phyloP scores from a whole-genome alignment of 805 yeast genomes.

The Isabelozyma heimii region DNA sequence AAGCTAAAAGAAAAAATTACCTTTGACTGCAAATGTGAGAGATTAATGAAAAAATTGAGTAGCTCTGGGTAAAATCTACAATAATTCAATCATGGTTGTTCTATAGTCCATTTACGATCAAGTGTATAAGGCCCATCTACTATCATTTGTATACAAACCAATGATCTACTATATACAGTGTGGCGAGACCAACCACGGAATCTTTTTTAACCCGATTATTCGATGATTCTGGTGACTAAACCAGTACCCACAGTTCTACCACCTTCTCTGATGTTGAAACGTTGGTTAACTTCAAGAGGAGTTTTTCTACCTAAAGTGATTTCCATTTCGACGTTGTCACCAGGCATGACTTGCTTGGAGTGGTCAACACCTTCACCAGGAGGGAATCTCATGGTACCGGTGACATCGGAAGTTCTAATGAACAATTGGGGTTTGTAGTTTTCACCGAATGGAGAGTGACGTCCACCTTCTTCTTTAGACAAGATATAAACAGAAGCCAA shows the following conservation, averaged over 20 bases:
- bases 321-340: slow-evolving; percentile 97
- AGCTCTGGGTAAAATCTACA: too few relatives aligned
- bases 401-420: slow-evolving; percentile 94
- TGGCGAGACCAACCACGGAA: neutral
- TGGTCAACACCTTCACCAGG: slow-evolving; percentile 68
- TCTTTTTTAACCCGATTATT: slow-evolving; percentile 30
- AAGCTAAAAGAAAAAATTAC: too few relatives aligned
- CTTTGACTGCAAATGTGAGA: too few relatives aligned
- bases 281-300: slow-evolving; percentile 93
- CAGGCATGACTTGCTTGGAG: slow-evolving; percentile 91
- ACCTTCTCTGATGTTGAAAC: slow-evolving; percentile 99
- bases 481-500: slow-evolving; percentile 90
- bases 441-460: slow-evolving; percentile 95
- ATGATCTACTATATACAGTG: slow-evolving; percentile 6
- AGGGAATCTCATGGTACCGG: slow-evolving; percentile 89
- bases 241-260: slow-evolving; percentile 99
- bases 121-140: too few relatives aligned
- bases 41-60: too few relatives aligned
- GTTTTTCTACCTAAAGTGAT: slow-evolving; percentile 87
- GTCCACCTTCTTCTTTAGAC: slow-evolving; percentile 98
- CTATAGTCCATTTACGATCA: too few relatives aligned
- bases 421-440: slow-evolving; percentile 98
- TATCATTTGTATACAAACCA: neutral
- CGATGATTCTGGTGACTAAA: slow-evolving; percentile 87
- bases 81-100: too few relatives aligned